Base-by-base conservation (phyloP, 345 rosid species). In the Lepidium aucheri region DNA sequence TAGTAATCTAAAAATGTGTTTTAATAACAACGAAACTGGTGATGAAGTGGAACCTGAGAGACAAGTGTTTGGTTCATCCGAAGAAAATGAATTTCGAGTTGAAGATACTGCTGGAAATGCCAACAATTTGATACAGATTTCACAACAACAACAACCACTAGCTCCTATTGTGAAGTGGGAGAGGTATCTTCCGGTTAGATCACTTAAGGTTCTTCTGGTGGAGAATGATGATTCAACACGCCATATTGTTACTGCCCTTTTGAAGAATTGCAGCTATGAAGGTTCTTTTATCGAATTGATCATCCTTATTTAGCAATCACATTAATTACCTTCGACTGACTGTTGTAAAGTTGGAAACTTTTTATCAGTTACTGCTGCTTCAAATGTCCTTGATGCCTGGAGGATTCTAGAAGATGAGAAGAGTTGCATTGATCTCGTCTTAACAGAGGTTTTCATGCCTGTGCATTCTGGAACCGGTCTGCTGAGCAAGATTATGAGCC, bases 381-480 rank as follows among this genome's bases (percentile, higher is more conserved):
- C 89, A 38, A 80, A 82, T 76, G 92, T 81, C 44, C 53, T 85
- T 63, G 84, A 77, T 78, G 97, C 95, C 3, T 90, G 95, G 97
- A 77, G 60, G 59, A 54, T 82, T 18, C 82, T 90, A 18, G 87
- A 82, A 82, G 87, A 87, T 36, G 70, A 73, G 40, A 75, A 61
- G 34, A 79, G 84, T 74, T 89, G 83, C 51, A 65, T 86, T 13
- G 95, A 90, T 66, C 76, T 90, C 46, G 78, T 90, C 67, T 80
- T 90, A 62, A 70, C 95, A 9, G 95, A 90, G 84, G 95, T 87
- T 42, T 81, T 63, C 67, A 83, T 90, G 90, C 97, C 97, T 61
- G 64, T 71, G 34, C 35, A 79, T 39, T 80, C 90, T n/a, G 95
- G 97, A 78, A 77, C 82, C 35, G 84, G 80, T 65, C 90, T 90